These are phyloP conservation scores for Candida quercuum DNA, from an alignment of 805 yeast genomes.

Conservation along the genomic window DNA sequence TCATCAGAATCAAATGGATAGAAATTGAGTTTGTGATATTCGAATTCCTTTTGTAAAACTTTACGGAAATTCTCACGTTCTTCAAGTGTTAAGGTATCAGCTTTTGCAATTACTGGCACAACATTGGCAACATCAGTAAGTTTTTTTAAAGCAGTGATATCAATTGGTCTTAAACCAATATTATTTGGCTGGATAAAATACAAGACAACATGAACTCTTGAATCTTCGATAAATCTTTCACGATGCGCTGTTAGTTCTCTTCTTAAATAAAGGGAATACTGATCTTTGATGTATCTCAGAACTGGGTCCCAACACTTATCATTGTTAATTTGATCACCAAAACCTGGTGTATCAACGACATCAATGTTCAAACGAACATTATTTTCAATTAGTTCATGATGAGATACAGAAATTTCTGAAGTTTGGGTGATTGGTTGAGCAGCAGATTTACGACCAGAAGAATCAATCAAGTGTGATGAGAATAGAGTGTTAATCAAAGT, in stretches of 20 bases:
- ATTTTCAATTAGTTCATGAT: slow-evolving; percentile 75
- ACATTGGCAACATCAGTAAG: slow-evolving; percentile 88
- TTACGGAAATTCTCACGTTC: slow-evolving; percentile 81
- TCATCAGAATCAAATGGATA: slow-evolving; percentile 80
- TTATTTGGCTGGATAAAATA: slow-evolving; percentile 89
- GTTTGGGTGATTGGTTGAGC: slow-evolving; percentile 79
- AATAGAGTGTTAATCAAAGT: slow-evolving; percentile 89
- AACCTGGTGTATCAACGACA: slow-evolving; percentile 95
- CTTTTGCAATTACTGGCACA: slow-evolving; percentile 91
- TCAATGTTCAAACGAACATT: slow-evolving; percentile 82
- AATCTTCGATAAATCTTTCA: slow-evolving; percentile 74
- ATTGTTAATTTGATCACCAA: slow-evolving; percentile 94
- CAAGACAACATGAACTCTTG: slow-evolving; percentile 89
- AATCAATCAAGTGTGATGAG: slow-evolving; percentile 69
- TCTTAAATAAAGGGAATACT: slow-evolving; percentile 85
- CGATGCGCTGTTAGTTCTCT: slow-evolving; percentile 93
- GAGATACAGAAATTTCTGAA: slow-evolving; percentile 69
- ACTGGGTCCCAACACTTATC: slow-evolving; percentile 97
- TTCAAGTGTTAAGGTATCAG: slow-evolving; percentile 81
- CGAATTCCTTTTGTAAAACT: slow-evolving; percentile 70
- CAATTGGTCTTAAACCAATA: slow-evolving; percentile 78
- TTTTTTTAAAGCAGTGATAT: slow-evolving; percentile 75
- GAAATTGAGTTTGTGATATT: slow-evolving; percentile 63
- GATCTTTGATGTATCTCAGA: slow-evolving; percentile 90
- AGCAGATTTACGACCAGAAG: slow-evolving; percentile 65